These are phyloP conservation scores for Rhodotorula sp. DNA, from an alignment of 1,284 basidiomycete species.

Conservation along the genomic window DNA sequence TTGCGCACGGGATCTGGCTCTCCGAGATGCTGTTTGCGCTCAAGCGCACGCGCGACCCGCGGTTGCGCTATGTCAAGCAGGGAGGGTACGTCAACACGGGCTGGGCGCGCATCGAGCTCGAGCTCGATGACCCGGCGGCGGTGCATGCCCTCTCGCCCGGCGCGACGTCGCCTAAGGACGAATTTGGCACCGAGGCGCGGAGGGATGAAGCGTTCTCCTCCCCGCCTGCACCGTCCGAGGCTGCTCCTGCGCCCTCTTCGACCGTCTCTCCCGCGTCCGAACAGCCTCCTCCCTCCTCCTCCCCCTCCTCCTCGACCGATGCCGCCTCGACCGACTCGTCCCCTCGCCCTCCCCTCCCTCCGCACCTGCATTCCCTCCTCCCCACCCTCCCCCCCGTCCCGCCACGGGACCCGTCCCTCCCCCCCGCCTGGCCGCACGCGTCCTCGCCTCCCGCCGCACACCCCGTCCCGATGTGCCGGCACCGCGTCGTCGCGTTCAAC, in stretches of 20 bases:
- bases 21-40: slow-evolving; percentile 55
- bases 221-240: slow-evolving; percentile 28
- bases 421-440: slow-evolving; percentile 5
- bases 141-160: neutral
- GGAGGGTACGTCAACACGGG: slow-evolving; percentile 57
- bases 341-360: slow-evolving; percentile 16
- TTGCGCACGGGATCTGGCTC: slow-evolving; percentile 79
- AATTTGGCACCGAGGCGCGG: neutral
- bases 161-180: neutral
- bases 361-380: slow-evolving; percentile 25
- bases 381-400: slow-evolving; percentile 46
- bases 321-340: neutral
- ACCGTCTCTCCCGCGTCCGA: neutral
- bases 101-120: slow-evolving; percentile 55
- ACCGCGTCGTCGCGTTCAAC: slow-evolving; percentile 49
- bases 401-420: slow-evolving; percentile 36
- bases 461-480: slow-evolving; percentile 42
- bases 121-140: slow-evolving; percentile 11
- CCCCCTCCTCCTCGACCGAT: neutral
- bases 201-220: neutral
- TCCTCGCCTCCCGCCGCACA: neutral
- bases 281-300: slow-evolving; percentile 4
- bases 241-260: neutral
- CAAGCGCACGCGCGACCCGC: slow-evolving; percentile 47
- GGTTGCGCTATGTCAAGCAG: slow-evolving; percentile 49